These are phyloP conservation scores for Leccinum subgranulosum DNA, from an alignment of 768 basidiomycete species.

Conservation along the genomic window DNA sequence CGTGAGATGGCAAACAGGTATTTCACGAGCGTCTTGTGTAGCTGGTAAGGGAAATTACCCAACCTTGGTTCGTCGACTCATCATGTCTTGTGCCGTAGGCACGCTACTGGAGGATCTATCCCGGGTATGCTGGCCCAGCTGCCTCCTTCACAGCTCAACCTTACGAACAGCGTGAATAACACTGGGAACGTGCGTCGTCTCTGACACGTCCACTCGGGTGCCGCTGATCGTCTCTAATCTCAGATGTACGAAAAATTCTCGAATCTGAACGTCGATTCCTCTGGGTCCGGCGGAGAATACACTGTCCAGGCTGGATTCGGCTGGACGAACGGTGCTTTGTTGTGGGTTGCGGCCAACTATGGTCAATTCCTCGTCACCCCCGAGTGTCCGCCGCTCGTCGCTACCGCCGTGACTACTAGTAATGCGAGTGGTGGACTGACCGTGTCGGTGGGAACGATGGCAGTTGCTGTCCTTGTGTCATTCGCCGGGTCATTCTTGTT, in stretches of 20 bases:
- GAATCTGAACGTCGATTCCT: constrained; percentile 69
- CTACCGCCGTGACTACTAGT: neutral
- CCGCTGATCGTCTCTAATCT: neutral
- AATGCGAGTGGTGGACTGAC: constrained; percentile 1
- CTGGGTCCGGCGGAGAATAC: constrained; percentile 84
- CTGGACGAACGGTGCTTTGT: constrained; percentile 82
- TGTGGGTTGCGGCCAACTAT: constrained; percentile 72
- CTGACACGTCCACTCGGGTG: neutral
- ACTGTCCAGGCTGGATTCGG: constrained; percentile 86
- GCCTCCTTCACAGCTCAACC: constrained; percentile 64
- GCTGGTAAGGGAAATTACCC: constrained; percentile 55
- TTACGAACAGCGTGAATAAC: constrained; percentile 62
- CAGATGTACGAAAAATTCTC: constrained; percentile 94
- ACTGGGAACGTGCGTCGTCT: constrained; percentile 65
- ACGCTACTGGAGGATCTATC: constrained; percentile 86
- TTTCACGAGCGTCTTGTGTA: constrained; percentile 78
- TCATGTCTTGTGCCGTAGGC: constrained; percentile 40
- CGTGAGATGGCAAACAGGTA: constrained; percentile 85
- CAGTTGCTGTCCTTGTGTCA: neutral
- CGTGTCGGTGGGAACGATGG: neutral
- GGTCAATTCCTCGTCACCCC: constrained; percentile 60
- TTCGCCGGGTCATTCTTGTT: constrained; percentile 3
- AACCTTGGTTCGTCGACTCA: neutral
- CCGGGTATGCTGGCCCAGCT: constrained; percentile 64
- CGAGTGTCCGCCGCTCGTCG: constrained; percentile 51